These are phyloP conservation scores for Millerago galiae DNA, from an alignment of 805 yeast species.

Conservation along the genomic window DNA sequence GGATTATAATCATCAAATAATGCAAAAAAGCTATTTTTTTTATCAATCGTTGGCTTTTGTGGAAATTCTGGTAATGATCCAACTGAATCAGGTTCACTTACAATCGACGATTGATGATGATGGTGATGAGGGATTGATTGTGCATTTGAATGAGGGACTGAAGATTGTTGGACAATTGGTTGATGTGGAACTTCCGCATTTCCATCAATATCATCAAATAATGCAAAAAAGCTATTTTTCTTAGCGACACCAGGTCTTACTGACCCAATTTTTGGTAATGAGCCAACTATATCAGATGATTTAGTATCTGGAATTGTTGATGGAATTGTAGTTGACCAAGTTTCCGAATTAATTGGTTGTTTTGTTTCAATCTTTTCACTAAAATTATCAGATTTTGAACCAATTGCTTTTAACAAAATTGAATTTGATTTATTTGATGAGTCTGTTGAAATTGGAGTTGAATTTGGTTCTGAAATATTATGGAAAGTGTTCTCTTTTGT, in stretches of 20 bases:
- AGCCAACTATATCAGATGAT: neutral
- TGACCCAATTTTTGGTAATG: neutral
- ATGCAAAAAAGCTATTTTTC: slow-evolving; percentile 15
- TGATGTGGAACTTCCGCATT: neutral
- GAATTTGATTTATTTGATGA: neutral
- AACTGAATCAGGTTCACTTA: neutral
- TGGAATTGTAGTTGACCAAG: too few species aligned
- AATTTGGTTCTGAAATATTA: neutral
- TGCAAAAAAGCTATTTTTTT: neutral
- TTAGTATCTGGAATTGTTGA: neutral
- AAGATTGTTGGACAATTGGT: too few species aligned
- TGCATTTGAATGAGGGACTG: neutral
- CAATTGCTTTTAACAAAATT: too few species aligned
- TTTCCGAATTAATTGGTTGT: too few species aligned
- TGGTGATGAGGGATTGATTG: too few species aligned
- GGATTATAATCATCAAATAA: slow-evolving; percentile 2
- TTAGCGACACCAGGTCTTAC: slow-evolving; percentile 1
- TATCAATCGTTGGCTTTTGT: neutral
- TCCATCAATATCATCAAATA: slow-evolving; percentile 7
- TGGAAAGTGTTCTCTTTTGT: neutral
- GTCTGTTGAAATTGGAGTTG: slow-evolving; percentile 1
- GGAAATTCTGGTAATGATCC: neutral
- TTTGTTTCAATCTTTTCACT: too few species aligned
- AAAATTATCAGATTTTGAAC: too few species aligned
- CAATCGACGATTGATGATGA: neutral